phyloP scores from a whole-genome alignment of 495 filamentous ascomycete species.

The Tuber calosporum region DNA sequence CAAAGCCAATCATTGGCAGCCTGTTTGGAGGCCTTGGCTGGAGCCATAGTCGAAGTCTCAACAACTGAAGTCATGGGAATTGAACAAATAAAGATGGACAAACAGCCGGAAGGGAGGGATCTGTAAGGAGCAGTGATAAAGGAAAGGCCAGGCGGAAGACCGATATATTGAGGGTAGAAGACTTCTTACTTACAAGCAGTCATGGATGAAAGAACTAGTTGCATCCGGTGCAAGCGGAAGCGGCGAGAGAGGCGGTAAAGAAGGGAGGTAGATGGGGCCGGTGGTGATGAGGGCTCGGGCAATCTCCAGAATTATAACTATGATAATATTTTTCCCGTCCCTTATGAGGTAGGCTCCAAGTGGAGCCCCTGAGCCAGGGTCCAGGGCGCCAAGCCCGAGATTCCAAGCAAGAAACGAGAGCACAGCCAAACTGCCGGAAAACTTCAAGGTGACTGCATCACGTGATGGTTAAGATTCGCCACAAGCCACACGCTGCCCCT shows the following conservation, averaged over 20 bases:
- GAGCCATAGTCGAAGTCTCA: slow-evolving; percentile 22
- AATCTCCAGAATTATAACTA: neutral
- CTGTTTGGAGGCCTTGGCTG: slow-evolving; percentile 7
- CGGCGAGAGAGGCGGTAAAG: slow-evolving; percentile 7
- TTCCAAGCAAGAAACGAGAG: neutral
- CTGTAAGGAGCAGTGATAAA: slow-evolving; percentile 1
- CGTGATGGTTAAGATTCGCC: neutral
- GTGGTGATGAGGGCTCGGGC: neutral
- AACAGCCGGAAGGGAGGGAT: neutral
- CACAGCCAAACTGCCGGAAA: neutral
- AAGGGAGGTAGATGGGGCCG: neutral
- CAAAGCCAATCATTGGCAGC: slow-evolving; percentile 36
- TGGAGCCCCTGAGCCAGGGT: neutral
- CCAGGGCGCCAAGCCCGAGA: neutral
- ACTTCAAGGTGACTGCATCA: neutral
- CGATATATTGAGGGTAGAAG: neutral
- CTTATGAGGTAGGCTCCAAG: neutral
- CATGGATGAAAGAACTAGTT: neutral
- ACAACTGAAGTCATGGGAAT: slow-evolving; percentile 23
- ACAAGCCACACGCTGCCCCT: neutral
- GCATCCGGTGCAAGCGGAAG: neutral
- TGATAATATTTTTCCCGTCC: neutral
- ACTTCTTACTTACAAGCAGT: neutral
- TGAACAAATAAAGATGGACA: neutral
- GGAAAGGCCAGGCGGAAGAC: neutral